Evolutionary conservation across 768 basidiomycete genomes (phyloP).

Genomic region (Boletus bicolor): DNA sequence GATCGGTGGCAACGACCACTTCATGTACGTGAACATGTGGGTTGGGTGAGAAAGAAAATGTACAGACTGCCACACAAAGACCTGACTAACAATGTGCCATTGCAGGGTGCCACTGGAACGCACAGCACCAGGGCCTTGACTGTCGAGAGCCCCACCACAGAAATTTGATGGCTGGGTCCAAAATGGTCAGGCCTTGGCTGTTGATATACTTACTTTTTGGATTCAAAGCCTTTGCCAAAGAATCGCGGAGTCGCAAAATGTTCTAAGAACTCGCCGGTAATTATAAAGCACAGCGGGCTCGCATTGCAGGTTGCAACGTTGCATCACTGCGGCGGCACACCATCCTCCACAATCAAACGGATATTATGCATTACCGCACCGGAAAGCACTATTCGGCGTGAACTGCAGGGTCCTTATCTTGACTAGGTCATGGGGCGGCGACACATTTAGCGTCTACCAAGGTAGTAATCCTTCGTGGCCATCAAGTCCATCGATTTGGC

Average conservation of each 20-base stretch:
- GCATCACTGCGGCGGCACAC: neutral
- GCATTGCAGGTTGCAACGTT: neutral
- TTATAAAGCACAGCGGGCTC: neutral
- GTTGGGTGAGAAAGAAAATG: neutral
- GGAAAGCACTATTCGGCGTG: neutral
- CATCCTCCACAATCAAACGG: conserved; percentile 3
- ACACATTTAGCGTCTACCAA: neutral
- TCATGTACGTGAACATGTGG: neutral
- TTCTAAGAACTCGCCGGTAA: neutral
- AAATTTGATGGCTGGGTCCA: neutral
- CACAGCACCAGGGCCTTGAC: neutral
- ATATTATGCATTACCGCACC: conserved; percentile 3
- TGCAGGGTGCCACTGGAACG: neutral
- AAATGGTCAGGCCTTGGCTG: too few relatives aligned
- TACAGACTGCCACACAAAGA: neutral
- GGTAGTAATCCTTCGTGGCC: neutral
- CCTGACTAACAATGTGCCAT: neutral
- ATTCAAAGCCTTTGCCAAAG: neutral
- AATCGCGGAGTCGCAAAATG: neutral
- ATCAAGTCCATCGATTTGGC: neutral
- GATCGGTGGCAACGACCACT: neutral
- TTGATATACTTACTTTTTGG: neutral
- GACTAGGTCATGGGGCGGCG: neutral
- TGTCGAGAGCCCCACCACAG: neutral
- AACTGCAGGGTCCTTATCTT: neutral